Conservation (phyloP, 176 grass and related monocot genomes). For the Olyra latifolia region DNA sequence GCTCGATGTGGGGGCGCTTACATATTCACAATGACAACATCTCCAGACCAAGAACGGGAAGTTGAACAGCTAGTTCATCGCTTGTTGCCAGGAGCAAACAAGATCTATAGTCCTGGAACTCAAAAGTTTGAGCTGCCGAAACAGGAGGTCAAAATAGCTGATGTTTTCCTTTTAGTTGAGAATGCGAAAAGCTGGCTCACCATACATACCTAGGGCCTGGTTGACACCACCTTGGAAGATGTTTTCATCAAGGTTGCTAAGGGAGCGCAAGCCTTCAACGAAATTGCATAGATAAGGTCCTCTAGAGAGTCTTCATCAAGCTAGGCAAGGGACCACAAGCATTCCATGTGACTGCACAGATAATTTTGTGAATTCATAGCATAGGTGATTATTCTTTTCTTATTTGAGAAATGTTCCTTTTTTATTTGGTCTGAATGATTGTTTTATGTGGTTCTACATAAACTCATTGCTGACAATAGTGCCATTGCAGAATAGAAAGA, state of each 20-base stretch:
- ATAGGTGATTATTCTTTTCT: constrained; percentile 29
- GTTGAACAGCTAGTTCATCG: constrained; percentile 35
- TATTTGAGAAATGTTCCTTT: not conserved
- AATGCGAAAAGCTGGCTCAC: constrained; percentile 25
- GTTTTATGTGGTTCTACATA: not conserved
- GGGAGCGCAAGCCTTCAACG: constrained; percentile 31
- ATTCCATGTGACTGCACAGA: not conserved
- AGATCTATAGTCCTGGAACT: constrained; percentile 47
- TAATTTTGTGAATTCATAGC: constrained; percentile 12
- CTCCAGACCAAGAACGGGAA: constrained; percentile 24
- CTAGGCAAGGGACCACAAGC: not conserved
- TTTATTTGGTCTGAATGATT: not conserved
- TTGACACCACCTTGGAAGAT: constrained; percentile 59
- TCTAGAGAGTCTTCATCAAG: not conserved
- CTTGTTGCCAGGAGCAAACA: constrained; percentile 47
- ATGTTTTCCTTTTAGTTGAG: constrained; percentile 41
- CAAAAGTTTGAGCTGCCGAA: constrained; percentile 51
- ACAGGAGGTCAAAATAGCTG: constrained; percentile 44
- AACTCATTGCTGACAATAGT: not conserved
- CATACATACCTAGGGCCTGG: constrained; percentile 48
- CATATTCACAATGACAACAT: constrained; percentile 51
- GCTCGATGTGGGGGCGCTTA: constrained; percentile 46
- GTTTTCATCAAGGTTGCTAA: constrained; percentile 56
- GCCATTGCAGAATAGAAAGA: not conserved
- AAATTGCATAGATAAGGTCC: constrained; percentile 22